Base-by-base conservation (phyloP, 371 early-diverging fungal genomes). In the Nosema muscidifuracis region DNA sequence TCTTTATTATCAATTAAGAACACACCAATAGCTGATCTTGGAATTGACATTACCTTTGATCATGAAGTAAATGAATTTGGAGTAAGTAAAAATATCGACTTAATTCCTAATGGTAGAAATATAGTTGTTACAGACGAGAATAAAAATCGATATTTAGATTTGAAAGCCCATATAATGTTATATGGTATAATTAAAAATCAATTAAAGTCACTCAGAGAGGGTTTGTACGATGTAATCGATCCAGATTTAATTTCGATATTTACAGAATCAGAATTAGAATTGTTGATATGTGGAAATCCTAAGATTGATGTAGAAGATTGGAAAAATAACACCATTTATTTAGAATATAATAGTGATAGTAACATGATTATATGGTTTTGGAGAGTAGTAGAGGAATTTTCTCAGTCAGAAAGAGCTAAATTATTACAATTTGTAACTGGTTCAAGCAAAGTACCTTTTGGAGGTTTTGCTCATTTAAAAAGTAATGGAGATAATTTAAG, bases 281-380 rank as follows among this genome's bases (percentile, higher is more conserved):
- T 97, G 55, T 85, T 97, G 65, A 95, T 97, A 79, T 92, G 92
- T 53, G 97, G 97, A 44, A 82, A 94, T 79, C 92, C 94, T 0
- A 95, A 97, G 68, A 91, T 97, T 72, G 95, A 97, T 81, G 87
- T 95, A 58, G 96, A 97, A 74, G 97, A 97, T 81, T 97, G 97
- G 97, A 91, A 89, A 78, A 94, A 93, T 83, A 90, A 94, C 82
- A 92, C 95, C 0, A 91, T 89, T 73, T 97, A 95, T 80, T 7
- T 89, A 73, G 93, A 91, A 57, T 97, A 93, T 82, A 86, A 89
- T 12, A 73, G 86, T 2, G 83, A 88, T 24, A 89, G 90, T 4
- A 89, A 91, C 12, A 93, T 90, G 73, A 87, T 97, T 53, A 92
- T 92, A 80, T 93, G 94, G 94, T 95, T 96, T 86, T 97, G 98